Conservation (phyloP, 1,284 basidiomycete species). For the Mycena citricolor region DNA sequence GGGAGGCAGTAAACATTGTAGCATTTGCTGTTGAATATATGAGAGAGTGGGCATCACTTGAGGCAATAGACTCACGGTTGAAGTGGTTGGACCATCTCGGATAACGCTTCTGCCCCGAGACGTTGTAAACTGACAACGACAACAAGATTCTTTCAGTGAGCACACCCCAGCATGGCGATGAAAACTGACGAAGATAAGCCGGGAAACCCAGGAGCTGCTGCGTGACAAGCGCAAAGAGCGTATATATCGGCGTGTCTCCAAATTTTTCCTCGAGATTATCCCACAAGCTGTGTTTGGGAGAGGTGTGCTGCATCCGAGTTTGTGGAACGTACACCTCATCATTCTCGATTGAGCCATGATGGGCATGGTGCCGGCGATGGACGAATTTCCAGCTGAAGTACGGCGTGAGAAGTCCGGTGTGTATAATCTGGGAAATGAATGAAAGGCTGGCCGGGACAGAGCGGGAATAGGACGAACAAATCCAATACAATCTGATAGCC, state of each 20-base stretch:
- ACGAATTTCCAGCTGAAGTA: conserved; percentile 55
- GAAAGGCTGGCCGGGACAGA: too few species aligned
- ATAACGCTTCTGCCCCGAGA: conserved; percentile 66
- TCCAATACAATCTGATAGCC: conserved; percentile 35
- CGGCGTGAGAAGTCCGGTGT: conserved; percentile 50
- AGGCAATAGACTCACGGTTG: conserved; percentile 43
- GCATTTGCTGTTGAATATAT: conserved; percentile 42
- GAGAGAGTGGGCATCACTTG: not conserved
- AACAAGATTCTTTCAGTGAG: too few species aligned
- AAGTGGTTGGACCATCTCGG: conserved; percentile 64
- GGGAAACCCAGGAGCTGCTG: conserved; percentile 76
- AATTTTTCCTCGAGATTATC: conserved; percentile 45
- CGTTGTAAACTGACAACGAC: conserved; percentile 46
- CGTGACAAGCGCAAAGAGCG: conserved; percentile 49
- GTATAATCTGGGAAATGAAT: conserved; percentile 41
- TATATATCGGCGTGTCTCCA: conserved; percentile 60
- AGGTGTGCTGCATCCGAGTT: conserved; percentile 49
- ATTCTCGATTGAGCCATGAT: conserved; percentile 54
- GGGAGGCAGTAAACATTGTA: conserved; percentile 49
- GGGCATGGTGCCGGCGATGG: conserved; percentile 50
- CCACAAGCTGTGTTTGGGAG: conserved; percentile 33
- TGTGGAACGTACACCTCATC: conserved; percentile 63
- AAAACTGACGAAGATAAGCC: conserved; percentile 58
- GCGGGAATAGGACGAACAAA: too few species aligned
- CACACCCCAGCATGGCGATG: too few species aligned